Evolutionary conservation across 805 yeast genomes (phyloP).

Genomic region (Lipomyces chichibuensis): DNA sequence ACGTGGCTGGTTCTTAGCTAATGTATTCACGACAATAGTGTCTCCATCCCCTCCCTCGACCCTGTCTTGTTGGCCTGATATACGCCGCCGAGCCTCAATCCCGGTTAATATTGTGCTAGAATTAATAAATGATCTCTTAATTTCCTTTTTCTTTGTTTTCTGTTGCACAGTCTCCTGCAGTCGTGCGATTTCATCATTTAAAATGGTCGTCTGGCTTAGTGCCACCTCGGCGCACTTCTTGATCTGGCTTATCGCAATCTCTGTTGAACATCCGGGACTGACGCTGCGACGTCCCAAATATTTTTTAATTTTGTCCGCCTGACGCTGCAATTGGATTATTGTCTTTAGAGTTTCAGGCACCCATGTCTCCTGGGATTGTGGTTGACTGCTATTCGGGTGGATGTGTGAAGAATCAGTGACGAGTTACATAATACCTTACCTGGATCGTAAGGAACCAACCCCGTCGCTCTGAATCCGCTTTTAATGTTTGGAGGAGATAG

Average conservation of each 20-base stretch:
- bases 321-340: too few relatives aligned
- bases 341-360: too few relatives aligned
- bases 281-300: too few relatives aligned
- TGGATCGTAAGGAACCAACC: slow-evolving; percentile 2
- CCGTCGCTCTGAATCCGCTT: slow-evolving; percentile 1
- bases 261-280: too few relatives aligned
- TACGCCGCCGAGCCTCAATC: not conserved
- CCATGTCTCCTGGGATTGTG: not conserved
- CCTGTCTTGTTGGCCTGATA: not conserved
- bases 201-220: not conserved
- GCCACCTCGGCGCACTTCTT: not conserved
- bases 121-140: slow-evolving; percentile 1
- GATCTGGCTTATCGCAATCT: too few relatives aligned
- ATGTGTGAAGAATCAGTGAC: slow-evolving; percentile 3
- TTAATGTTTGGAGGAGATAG: not conserved
- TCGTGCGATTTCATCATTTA: slow-evolving; percentile 2
- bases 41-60: slow-evolving; percentile 4
- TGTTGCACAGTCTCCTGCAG: slow-evolving; percentile 5
- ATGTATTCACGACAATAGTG: slow-evolving; percentile 1
- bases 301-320: too few relatives aligned
- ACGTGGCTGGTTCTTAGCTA: slow-evolving; percentile 1
- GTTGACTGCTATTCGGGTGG: not conserved
- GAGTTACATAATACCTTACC: not conserved
- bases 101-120: slow-evolving; percentile 4
- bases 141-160: slow-evolving; percentile 3